Percentiles rank a stretch among this genome's conserved stretches.
Evolutionary conservation across 495 filamentous ascomycete genomes (phyloP).

Genomic region (Xylaria castorea): DNA sequence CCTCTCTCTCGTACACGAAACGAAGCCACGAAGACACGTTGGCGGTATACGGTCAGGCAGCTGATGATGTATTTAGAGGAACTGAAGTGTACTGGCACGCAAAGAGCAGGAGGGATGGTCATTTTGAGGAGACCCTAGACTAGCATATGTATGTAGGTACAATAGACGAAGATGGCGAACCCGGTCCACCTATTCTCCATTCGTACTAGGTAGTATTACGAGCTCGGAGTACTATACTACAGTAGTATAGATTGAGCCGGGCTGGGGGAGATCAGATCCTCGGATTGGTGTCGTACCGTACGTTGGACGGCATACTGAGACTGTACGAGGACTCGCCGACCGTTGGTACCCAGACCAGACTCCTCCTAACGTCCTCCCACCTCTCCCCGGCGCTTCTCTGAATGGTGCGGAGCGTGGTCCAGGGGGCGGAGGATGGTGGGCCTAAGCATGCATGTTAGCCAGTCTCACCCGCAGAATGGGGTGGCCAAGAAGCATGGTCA

Average conservation of each 20-base stretch:
- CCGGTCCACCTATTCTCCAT: constrained; percentile 23
- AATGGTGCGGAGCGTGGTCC: constrained; percentile 19
- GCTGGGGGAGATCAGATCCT: constrained; percentile 22
- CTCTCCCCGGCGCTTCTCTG: constrained; percentile 18
- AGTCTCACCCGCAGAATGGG: constrained; percentile 22
- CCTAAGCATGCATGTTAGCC: constrained; percentile 10
- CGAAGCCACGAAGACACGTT: not conserved
- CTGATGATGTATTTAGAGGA: constrained; percentile 4
- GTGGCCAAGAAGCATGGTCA: constrained; percentile 11
- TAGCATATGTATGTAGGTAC: constrained; percentile 17
- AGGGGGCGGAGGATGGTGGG: constrained; percentile 22
- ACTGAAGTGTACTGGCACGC: not conserved
- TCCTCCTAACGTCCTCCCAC: no score
- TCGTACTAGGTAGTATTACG: constrained; percentile 20
- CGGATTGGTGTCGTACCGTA: constrained; percentile 25
- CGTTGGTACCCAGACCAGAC: constrained; percentile 22
- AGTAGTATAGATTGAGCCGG: constrained; percentile 21
- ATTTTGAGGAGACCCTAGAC: constrained; percentile 24
- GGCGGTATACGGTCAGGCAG: not conserved
- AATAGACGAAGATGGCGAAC: constrained; percentile 18
- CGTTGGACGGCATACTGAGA: constrained; percentile 23
- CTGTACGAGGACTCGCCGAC: constrained; percentile 23
- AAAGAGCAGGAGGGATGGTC: constrained; percentile 21
- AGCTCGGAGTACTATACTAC: constrained; percentile 26
- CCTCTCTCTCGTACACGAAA: constrained; percentile 16